Conservation (phyloP, 495 filamentous ascomycete genomes). For the Hypoxylon intermedium region DNA sequence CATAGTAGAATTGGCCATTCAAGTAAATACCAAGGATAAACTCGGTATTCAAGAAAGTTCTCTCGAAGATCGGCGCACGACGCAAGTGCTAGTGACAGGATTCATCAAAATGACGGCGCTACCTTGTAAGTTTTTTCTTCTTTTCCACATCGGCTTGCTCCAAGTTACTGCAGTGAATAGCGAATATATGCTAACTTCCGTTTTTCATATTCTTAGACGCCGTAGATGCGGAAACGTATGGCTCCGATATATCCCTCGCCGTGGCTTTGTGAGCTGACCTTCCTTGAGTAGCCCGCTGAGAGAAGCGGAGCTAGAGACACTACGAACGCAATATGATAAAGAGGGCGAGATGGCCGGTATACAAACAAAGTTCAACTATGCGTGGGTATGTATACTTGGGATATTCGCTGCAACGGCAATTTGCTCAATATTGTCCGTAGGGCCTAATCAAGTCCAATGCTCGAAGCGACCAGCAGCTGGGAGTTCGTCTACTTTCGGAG, state of each 20-base stretch:
- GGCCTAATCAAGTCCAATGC: slow-evolving; percentile 90
- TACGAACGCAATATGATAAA: slow-evolving; percentile 92
- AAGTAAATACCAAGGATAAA: no score
- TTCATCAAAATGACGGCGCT: slow-evolving; percentile 66
- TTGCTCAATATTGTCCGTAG: slow-evolving; percentile 50
- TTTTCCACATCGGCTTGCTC: slow-evolving; percentile 18
- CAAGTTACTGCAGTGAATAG: slow-evolving; percentile 1
- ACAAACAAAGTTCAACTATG: slow-evolving; percentile 99
- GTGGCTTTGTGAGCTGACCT: slow-evolving; percentile 8
- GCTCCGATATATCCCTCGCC: not conserved
- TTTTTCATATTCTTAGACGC: slow-evolving; percentile 68
- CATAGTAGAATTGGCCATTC: no score
- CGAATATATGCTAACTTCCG: slow-evolving; percentile 23
- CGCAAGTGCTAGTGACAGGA: not conserved
- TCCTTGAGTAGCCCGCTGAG: slow-evolving; percentile 74
- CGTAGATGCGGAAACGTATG: slow-evolving; percentile 93
- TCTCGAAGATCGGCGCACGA: no score
- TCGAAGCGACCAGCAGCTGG: slow-evolving; percentile 89
- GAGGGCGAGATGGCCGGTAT: slow-evolving; percentile 95
- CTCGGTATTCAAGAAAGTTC: no score
- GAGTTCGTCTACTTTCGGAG: slow-evolving; percentile 91
- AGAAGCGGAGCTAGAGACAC: slow-evolving; percentile 85
- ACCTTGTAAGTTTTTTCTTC: slow-evolving; percentile 67
- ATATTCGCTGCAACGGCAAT: not conserved
- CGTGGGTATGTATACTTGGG: slow-evolving; percentile 72